Base-by-base conservation (phyloP, 73 alveolate genomes). In the Blepharisma stoltei region DNA sequence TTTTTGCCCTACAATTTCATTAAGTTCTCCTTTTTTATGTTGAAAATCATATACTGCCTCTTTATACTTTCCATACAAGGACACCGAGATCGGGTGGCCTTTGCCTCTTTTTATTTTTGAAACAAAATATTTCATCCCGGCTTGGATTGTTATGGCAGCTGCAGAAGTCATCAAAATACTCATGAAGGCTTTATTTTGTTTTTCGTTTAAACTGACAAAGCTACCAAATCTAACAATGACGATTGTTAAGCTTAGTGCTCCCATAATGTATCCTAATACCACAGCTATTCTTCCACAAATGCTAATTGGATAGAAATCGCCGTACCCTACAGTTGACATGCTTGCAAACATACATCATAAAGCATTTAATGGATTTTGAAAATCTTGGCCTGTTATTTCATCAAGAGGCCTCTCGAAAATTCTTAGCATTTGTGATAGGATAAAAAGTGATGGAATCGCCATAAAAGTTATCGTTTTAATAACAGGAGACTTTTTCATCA, bases 201-300 rank as follows among this genome's bases (percentile, higher is more conserved):
- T n/a, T 20, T 8, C 23, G 45, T 60, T 60, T 25, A 60, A 60
- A 9, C 46, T 25, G 46, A 60, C 18, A 8, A 1, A 14, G 11
- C 23, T 38, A 8, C 23, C 46, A 47, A 92, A 55, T 48, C 89
- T 81, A 27, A 87, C 87, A 84, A 90, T 89, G 55, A 87, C 90
- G 81, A 90, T 83, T 20, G 92, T 83, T 27, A 88, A 77, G 55
- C 87, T 81, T 71, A 86, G 83, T 43, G 90, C 86, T 0, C 86
- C 86, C 43, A 54, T 38, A 32, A 78, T 38, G 54, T 47, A 78
- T 43, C 83, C 79, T 18, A 78, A 11, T 14, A 67, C 86, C 6
- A 50, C 77, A 4, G 55, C 52, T 60, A 69, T 44, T 20, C 86
- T 68, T 5, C 86, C 86, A 67, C 23, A 71, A 67, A 14, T 0